Evolutionary conservation across 2,329 filamentous ascomycete genomes (phyloP).

Genomic region (Teratosphaeria viscida): DNA sequence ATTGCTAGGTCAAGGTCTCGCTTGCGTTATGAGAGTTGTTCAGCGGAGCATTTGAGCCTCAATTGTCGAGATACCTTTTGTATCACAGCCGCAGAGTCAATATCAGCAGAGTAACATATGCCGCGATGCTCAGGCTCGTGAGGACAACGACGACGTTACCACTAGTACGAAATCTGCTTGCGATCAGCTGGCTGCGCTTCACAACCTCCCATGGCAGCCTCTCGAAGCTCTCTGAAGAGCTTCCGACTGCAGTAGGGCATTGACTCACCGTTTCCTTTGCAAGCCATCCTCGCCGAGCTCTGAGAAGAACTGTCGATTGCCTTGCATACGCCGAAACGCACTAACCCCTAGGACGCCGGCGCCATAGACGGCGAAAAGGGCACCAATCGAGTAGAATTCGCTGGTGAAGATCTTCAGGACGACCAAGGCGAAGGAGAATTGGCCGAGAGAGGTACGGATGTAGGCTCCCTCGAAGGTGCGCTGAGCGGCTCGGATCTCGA

Average conservation of each 20-base stretch:
- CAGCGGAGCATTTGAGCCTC: not conserved
- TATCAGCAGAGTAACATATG: slow-evolving; percentile 50
- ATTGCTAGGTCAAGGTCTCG: too few relatives aligned
- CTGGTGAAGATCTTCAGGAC: slow-evolving; percentile 93
- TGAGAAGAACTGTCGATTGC: slow-evolving; percentile 87
- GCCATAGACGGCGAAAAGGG: slow-evolving; percentile 86
- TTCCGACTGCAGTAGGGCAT: not conserved
- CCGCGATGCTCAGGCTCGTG: slow-evolving; percentile 51
- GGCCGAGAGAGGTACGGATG: slow-evolving; percentile 83
- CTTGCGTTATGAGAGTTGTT: not conserved
- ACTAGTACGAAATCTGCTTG: slow-evolving; percentile 50
- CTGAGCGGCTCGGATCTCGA: slow-evolving; percentile 89
- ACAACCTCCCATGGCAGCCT: not conserved
- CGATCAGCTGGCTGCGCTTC: not conserved
- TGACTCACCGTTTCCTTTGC: slow-evolving; percentile 37
- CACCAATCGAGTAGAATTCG: slow-evolving; percentile 89
- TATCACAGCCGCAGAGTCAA: slow-evolving; percentile 42
- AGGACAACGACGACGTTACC: slow-evolving; percentile 55
- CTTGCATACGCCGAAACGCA: slow-evolving; percentile 77
- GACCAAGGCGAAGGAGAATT: slow-evolving; percentile 90
- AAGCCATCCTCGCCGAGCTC: slow-evolving; percentile 50
- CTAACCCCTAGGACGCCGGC: slow-evolving; percentile 73
- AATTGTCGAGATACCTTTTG: not conserved
- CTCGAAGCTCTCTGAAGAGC: too few relatives aligned
- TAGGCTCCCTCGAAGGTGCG: slow-evolving; percentile 96